These are phyloP conservation scores for Fusarium pininemorale DNA, from an alignment of 2,329 filamentous ascomycete genomes.

Conservation along the genomic window DNA sequence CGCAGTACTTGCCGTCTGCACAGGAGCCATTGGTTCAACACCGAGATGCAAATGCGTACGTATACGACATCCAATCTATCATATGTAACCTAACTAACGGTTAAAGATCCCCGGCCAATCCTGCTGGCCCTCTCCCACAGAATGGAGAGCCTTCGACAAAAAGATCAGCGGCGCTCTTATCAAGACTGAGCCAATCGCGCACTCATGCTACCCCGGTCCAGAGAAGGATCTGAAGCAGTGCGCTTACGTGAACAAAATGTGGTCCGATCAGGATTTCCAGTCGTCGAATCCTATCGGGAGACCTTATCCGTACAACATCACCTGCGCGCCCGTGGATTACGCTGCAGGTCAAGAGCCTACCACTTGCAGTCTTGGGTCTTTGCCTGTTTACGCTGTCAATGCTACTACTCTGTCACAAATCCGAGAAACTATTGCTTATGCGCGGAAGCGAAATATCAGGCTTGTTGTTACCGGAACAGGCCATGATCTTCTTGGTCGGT, in stretches of 20 bases:
- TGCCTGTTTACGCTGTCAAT: constrained; percentile 21
- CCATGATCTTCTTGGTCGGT: constrained; percentile 24
- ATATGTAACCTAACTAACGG: not conserved
- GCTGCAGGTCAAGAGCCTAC: constrained; percentile 8
- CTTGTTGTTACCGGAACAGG: constrained; percentile 26
- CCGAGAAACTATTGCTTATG: not conserved
- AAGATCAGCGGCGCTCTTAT: constrained; percentile 9
- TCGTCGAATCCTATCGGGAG: constrained; percentile 27
- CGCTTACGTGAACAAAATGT: constrained; percentile 27
- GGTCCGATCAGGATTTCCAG: constrained; percentile 31
- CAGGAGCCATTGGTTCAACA: not conserved
- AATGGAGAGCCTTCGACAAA: constrained; percentile 7
- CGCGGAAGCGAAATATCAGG: not conserved
- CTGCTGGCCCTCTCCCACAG: constrained; percentile 15
- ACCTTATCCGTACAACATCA: constrained; percentile 32
- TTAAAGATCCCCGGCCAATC: constrained; percentile 13
- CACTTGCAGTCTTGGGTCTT: constrained; percentile 20
- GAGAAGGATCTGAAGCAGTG: constrained; percentile 14
- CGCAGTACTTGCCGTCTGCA: not conserved
- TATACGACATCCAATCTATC: not conserved
- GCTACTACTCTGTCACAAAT: constrained; percentile 15
- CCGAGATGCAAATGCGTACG: constrained; percentile 24
- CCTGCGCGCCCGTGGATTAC: constrained; percentile 24
- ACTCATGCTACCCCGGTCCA: constrained; percentile 27
- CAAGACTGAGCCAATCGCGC: constrained; percentile 24